These are phyloP conservation scores for Leccinellum rugosiceps DNA, from an alignment of 768 basidiomycete genomes.

Conservation along the genomic window DNA sequence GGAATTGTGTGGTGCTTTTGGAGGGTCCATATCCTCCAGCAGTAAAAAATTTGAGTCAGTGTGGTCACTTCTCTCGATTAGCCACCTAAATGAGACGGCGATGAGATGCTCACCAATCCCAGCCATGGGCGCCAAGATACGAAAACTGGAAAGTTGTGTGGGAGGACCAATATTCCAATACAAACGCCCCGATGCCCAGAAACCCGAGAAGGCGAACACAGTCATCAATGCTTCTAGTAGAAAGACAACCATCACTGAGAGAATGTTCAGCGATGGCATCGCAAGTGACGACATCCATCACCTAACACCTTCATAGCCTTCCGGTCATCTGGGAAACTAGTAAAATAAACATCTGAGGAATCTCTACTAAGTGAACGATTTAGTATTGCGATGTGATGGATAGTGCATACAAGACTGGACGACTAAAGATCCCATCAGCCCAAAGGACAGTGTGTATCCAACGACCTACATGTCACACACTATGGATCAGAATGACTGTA, in stretches of 20 bases:
- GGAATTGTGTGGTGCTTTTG: conserved; percentile 7
- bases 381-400: neutral
- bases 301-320: conserved; percentile 14
- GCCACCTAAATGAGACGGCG: too few species aligned
- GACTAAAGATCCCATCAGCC: conserved; percentile 12
- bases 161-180: neutral
- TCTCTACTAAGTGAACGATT: neutral
- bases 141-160: neutral
- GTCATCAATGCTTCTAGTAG: conserved; percentile 15
- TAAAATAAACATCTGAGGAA: conserved; percentile 18
- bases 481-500: too few species aligned
- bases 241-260: conserved; percentile 9
- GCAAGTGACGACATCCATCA: neutral
- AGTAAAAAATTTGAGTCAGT: too few species aligned
- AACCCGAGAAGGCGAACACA: conserved; percentile 6
- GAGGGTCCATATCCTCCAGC: too few species aligned
- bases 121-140: conserved; percentile 1
- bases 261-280: too few species aligned
- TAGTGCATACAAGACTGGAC: conserved; percentile 17
- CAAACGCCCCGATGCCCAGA: neutral
- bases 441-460: conserved; percentile 16
- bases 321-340: conserved; percentile 13
- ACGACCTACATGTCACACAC: neutral
- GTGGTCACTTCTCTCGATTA: too few species aligned
- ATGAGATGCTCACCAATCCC: conserved; percentile 15